Evolutionary conservation across 2,329 filamentous ascomycete genomes (phyloP).

Genomic region (Penicillium sclerotiorum): DNA sequence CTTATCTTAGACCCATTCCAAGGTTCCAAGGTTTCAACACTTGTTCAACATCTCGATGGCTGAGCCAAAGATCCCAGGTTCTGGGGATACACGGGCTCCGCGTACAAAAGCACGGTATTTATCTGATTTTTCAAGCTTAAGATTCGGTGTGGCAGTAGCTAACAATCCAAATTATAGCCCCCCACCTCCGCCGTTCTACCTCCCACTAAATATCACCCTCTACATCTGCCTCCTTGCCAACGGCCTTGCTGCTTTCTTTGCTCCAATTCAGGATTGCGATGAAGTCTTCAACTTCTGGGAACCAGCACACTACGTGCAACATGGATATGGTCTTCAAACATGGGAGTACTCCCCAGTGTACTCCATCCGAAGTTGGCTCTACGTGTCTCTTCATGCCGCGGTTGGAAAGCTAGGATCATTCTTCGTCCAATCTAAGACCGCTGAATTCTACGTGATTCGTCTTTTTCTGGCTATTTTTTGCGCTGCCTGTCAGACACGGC

Average conservation of each 20-base stretch:
- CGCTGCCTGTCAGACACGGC: constrained; percentile 76
- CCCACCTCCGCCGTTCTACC: constrained; percentile 55
- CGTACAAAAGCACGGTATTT: constrained; percentile 32
- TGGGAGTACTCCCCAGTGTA: constrained; percentile 98
- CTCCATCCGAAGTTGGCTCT: constrained; percentile 94
- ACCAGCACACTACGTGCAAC: constrained; percentile 87
- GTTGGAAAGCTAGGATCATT: constrained; percentile 69
- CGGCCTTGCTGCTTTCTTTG: constrained; percentile 73
- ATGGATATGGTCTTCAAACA: constrained; percentile 91
- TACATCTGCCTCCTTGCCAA: constrained; percentile 77
- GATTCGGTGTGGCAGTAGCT: not conserved
- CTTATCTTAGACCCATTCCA: constrained; percentile 23
- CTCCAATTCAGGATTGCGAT: constrained; percentile 96
- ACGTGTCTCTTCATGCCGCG: constrained; percentile 76
- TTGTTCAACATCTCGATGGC: constrained; percentile 15
- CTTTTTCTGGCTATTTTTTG: constrained; percentile 73
- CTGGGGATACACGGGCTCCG: constrained; percentile 18
- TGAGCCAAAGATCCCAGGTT: constrained; percentile 9
- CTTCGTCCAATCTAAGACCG: constrained; percentile 48
- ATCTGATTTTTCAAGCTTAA: not conserved
- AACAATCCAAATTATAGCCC: constrained; percentile 23
- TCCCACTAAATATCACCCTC: constrained; percentile 76
- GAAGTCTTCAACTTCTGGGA: constrained; percentile 99
- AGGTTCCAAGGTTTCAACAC: constrained; percentile 3
- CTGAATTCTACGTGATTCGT: constrained; percentile 86